These are phyloP conservation scores for Thraustochytrium sp. DNA, from an alignment of 352 stramenopile genomes.

Conservation along the genomic window DNA sequence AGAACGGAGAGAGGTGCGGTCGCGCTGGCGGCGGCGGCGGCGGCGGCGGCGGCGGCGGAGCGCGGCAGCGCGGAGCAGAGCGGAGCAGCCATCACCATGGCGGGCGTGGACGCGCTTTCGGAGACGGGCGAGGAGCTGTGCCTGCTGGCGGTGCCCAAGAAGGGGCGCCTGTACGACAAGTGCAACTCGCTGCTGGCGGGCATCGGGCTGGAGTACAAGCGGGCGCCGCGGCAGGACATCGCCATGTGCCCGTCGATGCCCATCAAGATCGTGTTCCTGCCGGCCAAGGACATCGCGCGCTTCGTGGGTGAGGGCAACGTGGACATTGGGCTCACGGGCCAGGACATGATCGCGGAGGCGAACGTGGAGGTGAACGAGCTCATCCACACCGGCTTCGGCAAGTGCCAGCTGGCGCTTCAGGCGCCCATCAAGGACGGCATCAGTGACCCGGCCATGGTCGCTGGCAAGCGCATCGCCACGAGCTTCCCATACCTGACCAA, in stretches of 20 bases:
- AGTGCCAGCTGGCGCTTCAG: conserved; percentile 89
- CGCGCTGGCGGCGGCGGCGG: too few relatives aligned
- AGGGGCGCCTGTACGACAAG: conserved; percentile 92
- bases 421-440: conserved; percentile 79
- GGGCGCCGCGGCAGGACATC: conserved; percentile 72
- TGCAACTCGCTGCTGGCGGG: conserved; percentile 85
- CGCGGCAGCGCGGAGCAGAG: background rate
- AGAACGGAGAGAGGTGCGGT: too few relatives aligned
- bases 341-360: conserved; percentile 84
- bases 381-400: conserved; percentile 89
- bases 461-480: conserved; percentile 93
- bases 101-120: background rate
- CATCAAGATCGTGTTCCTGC: conserved; percentile 94
- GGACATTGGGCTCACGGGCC: conserved; percentile 95
- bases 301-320: conserved; percentile 96
- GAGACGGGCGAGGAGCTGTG: conserved; percentile 18
- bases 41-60: too few relatives aligned
- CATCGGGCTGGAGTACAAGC: conserved; percentile 88
- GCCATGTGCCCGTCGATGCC: conserved; percentile 84
- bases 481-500: conserved; percentile 88
- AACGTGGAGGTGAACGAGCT: conserved; percentile 79
- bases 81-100: background rate
- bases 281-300: conserved; percentile 91
- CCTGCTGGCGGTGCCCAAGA: conserved; percentile 94
- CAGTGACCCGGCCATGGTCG: conserved; percentile 68